Conservation (phyloP, 148 eudicot species). For the Persicaria maculosa region DNA sequence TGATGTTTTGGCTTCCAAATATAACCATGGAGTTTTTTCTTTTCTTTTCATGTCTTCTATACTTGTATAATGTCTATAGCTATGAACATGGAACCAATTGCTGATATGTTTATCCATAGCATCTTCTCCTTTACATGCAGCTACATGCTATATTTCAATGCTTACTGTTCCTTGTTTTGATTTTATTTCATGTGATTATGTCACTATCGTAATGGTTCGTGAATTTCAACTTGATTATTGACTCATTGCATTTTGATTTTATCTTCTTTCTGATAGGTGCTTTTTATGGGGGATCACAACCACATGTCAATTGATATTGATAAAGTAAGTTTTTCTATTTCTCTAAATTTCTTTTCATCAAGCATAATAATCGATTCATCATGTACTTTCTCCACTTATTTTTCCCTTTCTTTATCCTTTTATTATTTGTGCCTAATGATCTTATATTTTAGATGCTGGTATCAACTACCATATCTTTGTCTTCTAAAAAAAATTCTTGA, state of each 20-base stretch:
- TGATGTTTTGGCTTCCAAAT: not conserved
- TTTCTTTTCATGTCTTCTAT: not conserved
- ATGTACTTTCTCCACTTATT: not conserved
- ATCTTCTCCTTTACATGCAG: not conserved
- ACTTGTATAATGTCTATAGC: not conserved
- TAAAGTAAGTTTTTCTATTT: conserved; percentile 40
- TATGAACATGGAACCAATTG: not conserved
- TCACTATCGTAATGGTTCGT: not conserved
- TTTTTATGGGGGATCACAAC: conserved; percentile 77
- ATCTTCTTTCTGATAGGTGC: conserved; percentile 38
- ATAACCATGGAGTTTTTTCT: not conserved
- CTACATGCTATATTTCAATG: not conserved
- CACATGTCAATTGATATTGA: conserved; percentile 81
- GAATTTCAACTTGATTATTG: not conserved
- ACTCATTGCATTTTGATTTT: conserved; percentile 3
- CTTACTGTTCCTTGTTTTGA: not conserved
- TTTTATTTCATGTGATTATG: not conserved
- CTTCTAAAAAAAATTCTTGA: not conserved
- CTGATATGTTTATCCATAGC: not conserved
- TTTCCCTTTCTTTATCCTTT: not conserved
- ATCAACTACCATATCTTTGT: not conserved
- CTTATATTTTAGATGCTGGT: not conserved
- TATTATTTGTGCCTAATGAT: not conserved
- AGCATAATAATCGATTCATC: not conserved
- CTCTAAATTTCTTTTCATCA: not conserved